Evolutionary conservation across 73 alveolate genomes (phyloP), one percentile per base, ranked within the genome.

Genomic region (Paramecium biaurelia): DNA sequence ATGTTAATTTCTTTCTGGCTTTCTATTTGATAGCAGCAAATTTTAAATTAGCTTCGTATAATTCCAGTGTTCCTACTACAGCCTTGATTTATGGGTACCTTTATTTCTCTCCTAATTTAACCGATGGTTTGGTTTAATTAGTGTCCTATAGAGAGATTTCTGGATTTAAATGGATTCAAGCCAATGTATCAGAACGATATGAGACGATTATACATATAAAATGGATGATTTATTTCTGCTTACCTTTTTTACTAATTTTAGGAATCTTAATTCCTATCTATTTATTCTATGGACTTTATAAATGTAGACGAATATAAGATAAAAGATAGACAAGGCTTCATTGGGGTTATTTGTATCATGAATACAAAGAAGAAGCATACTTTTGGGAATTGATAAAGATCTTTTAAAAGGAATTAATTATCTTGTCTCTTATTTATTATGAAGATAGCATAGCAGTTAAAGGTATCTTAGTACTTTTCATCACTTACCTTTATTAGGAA

Each of bases 311-410:
- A 12, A 12, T 5, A 0, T 23, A 20, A 7, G 45, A 67, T 67
- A 43, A n/a, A 34, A 53, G 18, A 53, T 28, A 20, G 5, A 72
- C 58, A 11, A 21, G 76, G 21, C 67, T 49, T 53, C 37, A 28
- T 49, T 74, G 87, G 87, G 87, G 68, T 11, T 74, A 74, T 74
- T 24, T 74, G 7, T 74, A 74, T 38, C 23, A 32, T 20, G 87
- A 74, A 74, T 74, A 74, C 32, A 74, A 43, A 28, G 38, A 35
- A 32, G 24, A 28, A 9, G 18, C 87, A 15, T 74, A 74, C 35
- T 74, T n/a, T 34, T 74, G 87, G 87, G 87, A 74, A 74, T 30
- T 74, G 15, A 20, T 74, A n/a, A 74, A 74, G 21, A 74, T 74
- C 26, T 5, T 74, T n/a, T 28, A 74, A 18, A 74, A 74, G 20